Percentiles rank a stretch among this genome's conserved stretches.
Evolutionary conservation across 2,329 filamentous ascomycete genomes (phyloP).

Genomic region (Calonectria pteridis): DNA sequence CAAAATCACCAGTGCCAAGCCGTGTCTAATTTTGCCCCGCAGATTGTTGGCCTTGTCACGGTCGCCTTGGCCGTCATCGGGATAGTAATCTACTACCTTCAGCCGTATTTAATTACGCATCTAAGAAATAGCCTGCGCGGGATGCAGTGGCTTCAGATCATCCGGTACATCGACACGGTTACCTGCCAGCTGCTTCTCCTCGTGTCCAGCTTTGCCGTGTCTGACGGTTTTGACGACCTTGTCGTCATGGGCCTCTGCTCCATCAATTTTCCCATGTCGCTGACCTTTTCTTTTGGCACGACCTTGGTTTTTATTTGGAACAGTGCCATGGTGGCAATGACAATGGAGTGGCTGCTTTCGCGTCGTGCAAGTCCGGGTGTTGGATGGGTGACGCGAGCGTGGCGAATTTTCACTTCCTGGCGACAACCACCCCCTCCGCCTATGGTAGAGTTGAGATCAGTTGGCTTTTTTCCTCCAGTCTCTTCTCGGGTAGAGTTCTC

Average conservation of each 20-base stretch:
- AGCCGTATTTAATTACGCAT: background rate
- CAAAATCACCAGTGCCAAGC: background rate
- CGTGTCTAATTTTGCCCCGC: background rate
- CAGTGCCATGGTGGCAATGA: constrained; percentile 7
- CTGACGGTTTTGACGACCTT: constrained; percentile 17
- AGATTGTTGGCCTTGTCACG: constrained; percentile 8
- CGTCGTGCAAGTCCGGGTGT: constrained; percentile 37
- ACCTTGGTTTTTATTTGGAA: constrained; percentile 14
- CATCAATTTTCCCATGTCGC: background rate
- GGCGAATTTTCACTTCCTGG: background rate
- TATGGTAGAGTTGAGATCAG: background rate
- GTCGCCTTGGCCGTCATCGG: background rate
- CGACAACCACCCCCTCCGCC: background rate
- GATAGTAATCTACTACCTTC: background rate
- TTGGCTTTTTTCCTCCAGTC: background rate
- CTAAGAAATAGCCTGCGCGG: background rate
- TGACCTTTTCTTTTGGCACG: constrained; percentile 14
- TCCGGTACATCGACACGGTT: constrained; percentile 6
- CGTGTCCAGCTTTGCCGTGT: background rate
- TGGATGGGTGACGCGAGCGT: background rate
- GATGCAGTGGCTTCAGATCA: constrained; percentile 8
- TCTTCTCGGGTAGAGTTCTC: background rate
- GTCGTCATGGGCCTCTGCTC: constrained; percentile 15
- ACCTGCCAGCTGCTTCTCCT: constrained; percentile 8
- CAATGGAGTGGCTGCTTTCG: constrained; percentile 19